Conservation (phyloP, 768 basidiomycete genomes). For the Coprinopsis marcescibilis region DNA sequence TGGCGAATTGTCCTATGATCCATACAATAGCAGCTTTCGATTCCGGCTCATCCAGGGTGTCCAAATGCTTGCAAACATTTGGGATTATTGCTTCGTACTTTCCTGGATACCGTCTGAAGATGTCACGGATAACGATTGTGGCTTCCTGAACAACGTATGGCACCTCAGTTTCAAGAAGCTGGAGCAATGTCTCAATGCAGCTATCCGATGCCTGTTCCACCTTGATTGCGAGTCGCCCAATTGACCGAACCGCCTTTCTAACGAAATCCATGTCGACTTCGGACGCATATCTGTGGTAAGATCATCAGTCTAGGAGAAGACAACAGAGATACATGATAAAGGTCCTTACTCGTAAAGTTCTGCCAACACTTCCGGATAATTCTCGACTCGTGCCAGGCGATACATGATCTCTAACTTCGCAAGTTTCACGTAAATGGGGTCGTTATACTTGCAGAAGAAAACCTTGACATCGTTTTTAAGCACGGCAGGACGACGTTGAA, state of each 20-base stretch:
- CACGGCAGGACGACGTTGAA: constrained; percentile 88
- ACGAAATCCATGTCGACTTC: constrained; percentile 99
- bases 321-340: background rate
- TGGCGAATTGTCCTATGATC: constrained; percentile 95
- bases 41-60: constrained; percentile 91
- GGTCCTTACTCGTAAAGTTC: constrained; percentile 85
- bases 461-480: constrained; percentile 97
- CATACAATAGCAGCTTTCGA: constrained; percentile 97
- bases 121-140: constrained; percentile 95
- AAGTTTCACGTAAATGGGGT: constrained; percentile 97
- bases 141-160: constrained; percentile 97
- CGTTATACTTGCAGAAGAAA: constrained; percentile 99
- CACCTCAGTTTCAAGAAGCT: constrained; percentile 89
- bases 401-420: constrained; percentile 99
- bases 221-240: constrained; percentile 97
- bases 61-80: constrained; percentile 86
- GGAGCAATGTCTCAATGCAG: constrained; percentile 83
- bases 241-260: constrained; percentile 94
- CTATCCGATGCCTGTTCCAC: constrained; percentile 83
- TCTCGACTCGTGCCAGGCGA: constrained; percentile 90
- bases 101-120: constrained; percentile 95
- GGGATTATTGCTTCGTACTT: constrained; percentile 96
- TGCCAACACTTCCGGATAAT: constrained; percentile 85
- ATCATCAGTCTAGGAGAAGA: background rate
- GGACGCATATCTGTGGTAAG: constrained; percentile 73